Conservation (phyloP, 441 rosid species). For the Euphorbia celastroides region DNA sequence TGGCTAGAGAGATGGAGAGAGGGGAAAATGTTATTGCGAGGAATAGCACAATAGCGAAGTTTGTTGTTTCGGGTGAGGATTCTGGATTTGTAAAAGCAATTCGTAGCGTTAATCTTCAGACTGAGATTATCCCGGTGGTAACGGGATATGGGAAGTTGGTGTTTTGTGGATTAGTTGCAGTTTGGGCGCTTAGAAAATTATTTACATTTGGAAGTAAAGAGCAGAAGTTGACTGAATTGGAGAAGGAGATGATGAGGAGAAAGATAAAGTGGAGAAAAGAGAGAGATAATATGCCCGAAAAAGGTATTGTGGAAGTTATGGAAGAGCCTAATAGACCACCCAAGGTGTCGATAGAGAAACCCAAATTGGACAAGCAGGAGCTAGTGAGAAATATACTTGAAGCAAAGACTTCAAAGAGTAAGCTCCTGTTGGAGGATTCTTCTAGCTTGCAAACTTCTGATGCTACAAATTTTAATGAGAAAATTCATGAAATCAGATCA, state of each 20-base stretch:
- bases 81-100: conserved; percentile 35
- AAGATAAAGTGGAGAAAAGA: conserved; percentile 62
- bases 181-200: conserved; percentile 48
- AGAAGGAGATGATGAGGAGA: conserved; percentile 89
- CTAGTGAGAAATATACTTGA: conserved; percentile 46
- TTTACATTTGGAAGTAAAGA: conserved; percentile 32
- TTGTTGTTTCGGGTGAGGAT: conserved; percentile 38
- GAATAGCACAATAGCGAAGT: conserved; percentile 63
- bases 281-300: conserved; percentile 42
- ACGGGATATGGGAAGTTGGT: conserved; percentile 42
- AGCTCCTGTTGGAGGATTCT: conserved; percentile 26
- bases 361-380: conserved; percentile 54
- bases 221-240: conserved; percentile 43
- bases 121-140: conserved; percentile 36
- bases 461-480: conserved; percentile 32
- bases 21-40: conserved; percentile 55
- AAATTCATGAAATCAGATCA: conserved; percentile 43
- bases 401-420: conserved; percentile 34
- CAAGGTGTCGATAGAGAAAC: conserved; percentile 35
- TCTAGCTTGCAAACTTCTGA: conserved; percentile 27
- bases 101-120: conserved; percentile 27
- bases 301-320: conserved; percentile 49
- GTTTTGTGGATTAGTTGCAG: conserved; percentile 46
- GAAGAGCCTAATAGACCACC: conserved; percentile 27
- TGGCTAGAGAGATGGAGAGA: conserved; percentile 66